Conservation (phyloP, 2,329 filamentous ascomycete species). For the Didymella keratinophila region DNA sequence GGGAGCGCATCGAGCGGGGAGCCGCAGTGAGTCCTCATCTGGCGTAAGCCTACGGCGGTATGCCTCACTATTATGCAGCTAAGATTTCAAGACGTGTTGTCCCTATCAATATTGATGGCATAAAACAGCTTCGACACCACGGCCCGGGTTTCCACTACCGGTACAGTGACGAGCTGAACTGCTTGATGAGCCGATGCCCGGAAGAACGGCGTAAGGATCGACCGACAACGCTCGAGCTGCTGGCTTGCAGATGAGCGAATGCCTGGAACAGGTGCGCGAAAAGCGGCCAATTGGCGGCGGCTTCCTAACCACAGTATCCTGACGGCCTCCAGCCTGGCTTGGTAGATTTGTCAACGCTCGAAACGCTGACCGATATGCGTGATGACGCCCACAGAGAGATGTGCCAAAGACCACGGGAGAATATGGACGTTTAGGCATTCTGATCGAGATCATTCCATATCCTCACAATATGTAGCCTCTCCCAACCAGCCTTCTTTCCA, state of each 20-base stretch:
- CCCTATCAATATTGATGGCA: slow-evolving; percentile 33
- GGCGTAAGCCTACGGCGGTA: background rate
- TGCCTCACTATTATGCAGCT: slow-evolving; percentile 26
- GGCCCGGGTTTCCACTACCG: slow-evolving; percentile 9
- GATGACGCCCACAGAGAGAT: slow-evolving; percentile 24
- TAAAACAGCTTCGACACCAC: slow-evolving; percentile 20
- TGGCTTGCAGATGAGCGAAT: background rate
- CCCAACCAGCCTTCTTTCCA: slow-evolving; percentile 90
- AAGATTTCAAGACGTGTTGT: slow-evolving; percentile 30
- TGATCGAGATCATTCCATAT: slow-evolving; percentile 68
- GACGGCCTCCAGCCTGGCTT: too few species aligned
- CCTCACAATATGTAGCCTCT: slow-evolving; percentile 87
- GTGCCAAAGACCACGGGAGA: slow-evolving; percentile 24
- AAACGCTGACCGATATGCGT: slow-evolving; percentile 25
- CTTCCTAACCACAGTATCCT: too few species aligned
- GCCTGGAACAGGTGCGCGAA: too few species aligned
- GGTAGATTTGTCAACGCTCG: background rate
- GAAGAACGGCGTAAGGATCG: slow-evolving; percentile 17
- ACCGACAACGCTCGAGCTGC: slow-evolving; percentile 19
- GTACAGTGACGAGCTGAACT: slow-evolving; percentile 38
- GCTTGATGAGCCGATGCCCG: slow-evolving; percentile 37
- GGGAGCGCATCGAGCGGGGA: background rate
- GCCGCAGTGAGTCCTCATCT: slow-evolving; percentile 4
- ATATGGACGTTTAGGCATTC: slow-evolving; percentile 30
- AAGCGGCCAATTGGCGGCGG: too few species aligned